Evolutionary conservation across 495 filamentous ascomycete genomes (phyloP).

Genomic region (Elasticomyces elasticus): DNA sequence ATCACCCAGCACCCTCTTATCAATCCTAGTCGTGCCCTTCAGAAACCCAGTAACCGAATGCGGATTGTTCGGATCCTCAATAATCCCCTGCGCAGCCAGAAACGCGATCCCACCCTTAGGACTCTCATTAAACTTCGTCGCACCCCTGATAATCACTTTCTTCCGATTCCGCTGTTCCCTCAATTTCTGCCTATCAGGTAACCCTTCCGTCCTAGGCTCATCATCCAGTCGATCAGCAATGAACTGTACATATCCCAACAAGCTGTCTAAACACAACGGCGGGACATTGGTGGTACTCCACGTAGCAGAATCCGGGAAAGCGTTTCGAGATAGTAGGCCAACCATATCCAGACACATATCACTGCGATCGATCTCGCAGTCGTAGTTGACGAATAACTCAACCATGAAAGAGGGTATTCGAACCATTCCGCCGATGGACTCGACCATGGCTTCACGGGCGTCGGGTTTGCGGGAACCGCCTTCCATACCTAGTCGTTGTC

Average conservation of each 20-base stretch:
- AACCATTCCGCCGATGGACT: slow-evolving; percentile 82
- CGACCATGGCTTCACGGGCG: slow-evolving; percentile 95
- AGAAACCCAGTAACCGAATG: slow-evolving; percentile 68
- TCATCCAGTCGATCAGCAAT: slow-evolving; percentile 79
- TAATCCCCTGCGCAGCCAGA: slow-evolving; percentile 72
- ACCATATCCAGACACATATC: slow-evolving; percentile 95
- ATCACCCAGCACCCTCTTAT: slow-evolving; percentile 85
- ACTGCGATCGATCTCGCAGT: slow-evolving; percentile 84
- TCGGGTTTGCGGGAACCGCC: slow-evolving; percentile 86
- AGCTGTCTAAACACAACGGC: slow-evolving; percentile 83
- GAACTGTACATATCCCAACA: slow-evolving; percentile 83
- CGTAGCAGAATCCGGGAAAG: slow-evolving; percentile 92
- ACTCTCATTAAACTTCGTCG: slow-evolving; percentile 88
- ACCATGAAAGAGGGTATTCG: slow-evolving; percentile 89
- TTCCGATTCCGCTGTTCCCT: slow-evolving; percentile 66
- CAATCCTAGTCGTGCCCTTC: slow-evolving; percentile 72
- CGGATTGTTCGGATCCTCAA: slow-evolving; percentile 63
- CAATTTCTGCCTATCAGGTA: slow-evolving; percentile 54
- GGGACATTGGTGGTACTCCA: slow-evolving; percentile 99
- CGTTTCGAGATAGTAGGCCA: slow-evolving; percentile 82
- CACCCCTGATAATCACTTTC: slow-evolving; percentile 76
- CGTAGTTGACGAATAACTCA: slow-evolving; percentile 95
- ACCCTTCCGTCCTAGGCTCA: slow-evolving; percentile 51
- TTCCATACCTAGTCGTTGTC: slow-evolving; percentile 87
- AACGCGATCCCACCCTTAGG: slow-evolving; percentile 84